Evolutionary conservation across 148 eudicot species (phyloP).

Genomic region (Cornus kousa): DNA sequence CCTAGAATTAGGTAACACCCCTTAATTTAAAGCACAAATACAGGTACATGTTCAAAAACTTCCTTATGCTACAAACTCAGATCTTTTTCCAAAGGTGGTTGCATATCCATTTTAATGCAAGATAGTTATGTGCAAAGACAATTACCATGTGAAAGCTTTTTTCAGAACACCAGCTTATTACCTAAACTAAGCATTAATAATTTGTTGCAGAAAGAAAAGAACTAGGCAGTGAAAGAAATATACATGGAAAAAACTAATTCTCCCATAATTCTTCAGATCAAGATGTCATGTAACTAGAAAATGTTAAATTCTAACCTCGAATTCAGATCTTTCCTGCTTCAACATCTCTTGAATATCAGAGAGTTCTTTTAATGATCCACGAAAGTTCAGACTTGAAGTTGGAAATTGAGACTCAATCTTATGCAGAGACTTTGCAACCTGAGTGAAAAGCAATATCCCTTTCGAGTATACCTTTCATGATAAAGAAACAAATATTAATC

Average conservation of each 20-base stretch:
- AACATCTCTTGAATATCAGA: conserved; percentile 64
- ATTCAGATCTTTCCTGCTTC: conserved; percentile 55
- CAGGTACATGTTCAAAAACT: neutral
- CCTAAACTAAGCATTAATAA: neutral
- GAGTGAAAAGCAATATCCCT: conserved; percentile 58
- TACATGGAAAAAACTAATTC: neutral
- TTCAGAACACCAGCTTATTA: neutral
- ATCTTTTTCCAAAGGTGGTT: too few relatives aligned
- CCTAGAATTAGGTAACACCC: neutral
- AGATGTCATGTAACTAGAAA: neutral
- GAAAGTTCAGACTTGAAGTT: conserved; percentile 43
- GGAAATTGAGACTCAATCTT: conserved; percentile 41
- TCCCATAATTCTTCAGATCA: neutral
- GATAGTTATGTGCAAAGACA: neutral
- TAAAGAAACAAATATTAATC: neutral
- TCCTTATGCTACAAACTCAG: too few relatives aligned
- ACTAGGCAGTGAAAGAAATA: neutral
- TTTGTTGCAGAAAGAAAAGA: neutral
- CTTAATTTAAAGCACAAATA: neutral
- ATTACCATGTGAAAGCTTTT: neutral
- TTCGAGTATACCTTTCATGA: conserved; percentile 46
- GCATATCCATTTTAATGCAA: too few relatives aligned
- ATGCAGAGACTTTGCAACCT: conserved; percentile 52
- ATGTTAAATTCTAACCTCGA: conserved; percentile 54
- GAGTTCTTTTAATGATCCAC: conserved; percentile 52